phyloP scores from a whole-genome alignment of 1,284 basidiomycete species.

The Ceratobasidium sp. region DNA sequence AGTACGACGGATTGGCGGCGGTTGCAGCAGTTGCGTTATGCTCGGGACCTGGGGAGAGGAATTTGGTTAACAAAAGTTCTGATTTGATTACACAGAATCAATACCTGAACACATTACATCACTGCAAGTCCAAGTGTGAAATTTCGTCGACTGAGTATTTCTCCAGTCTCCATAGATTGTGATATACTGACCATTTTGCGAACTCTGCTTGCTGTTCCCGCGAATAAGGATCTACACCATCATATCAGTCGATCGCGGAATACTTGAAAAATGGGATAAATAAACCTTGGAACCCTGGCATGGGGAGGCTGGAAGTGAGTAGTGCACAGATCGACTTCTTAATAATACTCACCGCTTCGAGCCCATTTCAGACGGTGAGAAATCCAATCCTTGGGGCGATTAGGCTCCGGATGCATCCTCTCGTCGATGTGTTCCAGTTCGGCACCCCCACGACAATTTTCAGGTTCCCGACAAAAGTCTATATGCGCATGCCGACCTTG shows the following conservation, averaged over 20 bases:
- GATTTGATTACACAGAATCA: background rate
- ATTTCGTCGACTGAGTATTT: too few relatives aligned
- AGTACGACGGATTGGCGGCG: constrained; percentile 60
- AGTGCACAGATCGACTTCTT: background rate
- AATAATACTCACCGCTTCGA: constrained; percentile 47
- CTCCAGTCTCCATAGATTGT: background rate
- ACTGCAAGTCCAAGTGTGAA: too few relatives aligned
- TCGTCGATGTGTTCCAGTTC: constrained; percentile 58
- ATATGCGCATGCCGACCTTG: constrained; percentile 64
- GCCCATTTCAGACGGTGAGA: constrained; percentile 64
- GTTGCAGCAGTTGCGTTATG: constrained; percentile 53
- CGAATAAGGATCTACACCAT: constrained; percentile 60
- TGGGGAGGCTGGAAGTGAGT: background rate
- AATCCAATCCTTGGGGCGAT: constrained; percentile 60
- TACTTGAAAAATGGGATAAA: background rate
- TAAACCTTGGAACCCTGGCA: constrained; percentile 15
- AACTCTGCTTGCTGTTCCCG: constrained; percentile 60
- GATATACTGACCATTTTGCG: constrained; percentile 57
- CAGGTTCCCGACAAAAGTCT: constrained; percentile 60
- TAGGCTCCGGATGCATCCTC: constrained; percentile 57
- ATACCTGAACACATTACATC: constrained; percentile 61
- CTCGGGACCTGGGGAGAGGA: constrained; percentile 54
- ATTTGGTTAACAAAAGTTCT: background rate
- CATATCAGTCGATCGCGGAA: background rate
- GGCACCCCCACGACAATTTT: constrained; percentile 52